phyloP scores from a whole-genome alignment of 2,329 filamentous ascomycete species.

The Fusarium abutilonis region DNA sequence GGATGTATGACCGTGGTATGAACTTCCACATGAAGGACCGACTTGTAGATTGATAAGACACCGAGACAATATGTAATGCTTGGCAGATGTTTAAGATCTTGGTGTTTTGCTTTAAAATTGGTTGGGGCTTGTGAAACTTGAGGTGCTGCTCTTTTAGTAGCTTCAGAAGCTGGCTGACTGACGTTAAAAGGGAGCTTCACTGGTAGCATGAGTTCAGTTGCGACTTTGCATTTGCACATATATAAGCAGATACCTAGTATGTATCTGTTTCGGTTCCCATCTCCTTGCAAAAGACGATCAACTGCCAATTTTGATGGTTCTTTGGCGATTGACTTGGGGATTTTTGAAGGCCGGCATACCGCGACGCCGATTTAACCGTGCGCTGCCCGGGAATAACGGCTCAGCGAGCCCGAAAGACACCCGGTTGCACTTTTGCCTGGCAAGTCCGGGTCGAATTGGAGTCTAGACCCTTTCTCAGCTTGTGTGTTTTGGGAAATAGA shows the following conservation, averaged over 20 bases:
- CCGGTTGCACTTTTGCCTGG: conserved; percentile 7
- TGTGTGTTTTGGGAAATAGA: conserved; percentile 26
- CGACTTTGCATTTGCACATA: too few relatives aligned
- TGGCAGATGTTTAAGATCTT: not conserved
- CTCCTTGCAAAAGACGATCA: not conserved
- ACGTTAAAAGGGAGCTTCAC: too few relatives aligned
- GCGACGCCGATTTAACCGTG: conserved; percentile 21
- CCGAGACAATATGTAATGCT: not conserved
- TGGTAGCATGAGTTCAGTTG: too few relatives aligned
- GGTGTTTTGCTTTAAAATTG: not conserved
- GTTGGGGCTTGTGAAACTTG: not conserved
- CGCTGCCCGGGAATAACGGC: conserved; percentile 28
- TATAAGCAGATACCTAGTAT: too few relatives aligned
- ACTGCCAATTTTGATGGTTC: not conserved
- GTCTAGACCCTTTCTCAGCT: conserved; percentile 32
- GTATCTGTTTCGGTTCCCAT: too few relatives aligned
- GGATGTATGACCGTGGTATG: too few relatives aligned
- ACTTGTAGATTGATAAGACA: not conserved
- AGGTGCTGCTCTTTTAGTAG: too few relatives aligned
- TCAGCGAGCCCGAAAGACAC: conserved; percentile 5
- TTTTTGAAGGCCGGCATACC: conserved; percentile 19
- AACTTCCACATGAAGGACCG: too few relatives aligned
- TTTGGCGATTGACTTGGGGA: conserved; percentile 9
- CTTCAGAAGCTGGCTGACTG: too few relatives aligned
- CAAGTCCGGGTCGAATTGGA: conserved; percentile 22